A percentile compares a stretch with the other conserved stretches of the same genome.
Conservation (phyloP, 2,329 filamentous ascomycete genomes). For the Epichloe gansuensis region DNA sequence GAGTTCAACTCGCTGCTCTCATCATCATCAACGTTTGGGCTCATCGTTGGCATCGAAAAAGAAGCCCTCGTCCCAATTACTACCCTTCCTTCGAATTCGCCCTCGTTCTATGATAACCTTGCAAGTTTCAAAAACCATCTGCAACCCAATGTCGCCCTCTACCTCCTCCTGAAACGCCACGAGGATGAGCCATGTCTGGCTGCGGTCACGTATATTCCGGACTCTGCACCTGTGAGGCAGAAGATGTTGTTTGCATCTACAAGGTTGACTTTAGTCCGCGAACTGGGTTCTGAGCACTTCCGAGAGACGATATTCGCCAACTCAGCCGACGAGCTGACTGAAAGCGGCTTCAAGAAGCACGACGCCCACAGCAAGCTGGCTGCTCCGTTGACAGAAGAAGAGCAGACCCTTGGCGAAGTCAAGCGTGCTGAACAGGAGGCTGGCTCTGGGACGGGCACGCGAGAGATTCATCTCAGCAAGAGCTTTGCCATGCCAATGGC, state of each 20-base stretch:
- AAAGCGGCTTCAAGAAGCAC: constrained; percentile 58
- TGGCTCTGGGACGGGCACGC: constrained; percentile 50
- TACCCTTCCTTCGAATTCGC: constrained; percentile 38
- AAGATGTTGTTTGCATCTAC: constrained; percentile 82
- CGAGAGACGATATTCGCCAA: constrained; percentile 65
- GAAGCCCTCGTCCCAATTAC: constrained; percentile 55
- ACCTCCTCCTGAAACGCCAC: constrained; percentile 62
- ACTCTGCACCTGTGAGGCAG: constrained; percentile 65
- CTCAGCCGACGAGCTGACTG: constrained; percentile 54
- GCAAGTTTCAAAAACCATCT: constrained; percentile 49
- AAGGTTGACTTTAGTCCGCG: constrained; percentile 60
- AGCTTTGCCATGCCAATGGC: constrained; percentile 45
- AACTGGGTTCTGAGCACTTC: constrained; percentile 70
- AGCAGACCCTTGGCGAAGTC: constrained; percentile 57
- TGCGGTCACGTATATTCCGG: constrained; percentile 68
- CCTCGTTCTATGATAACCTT: constrained; percentile 54
- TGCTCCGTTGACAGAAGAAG: constrained; percentile 69
- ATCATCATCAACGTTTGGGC: constrained; percentile 49
- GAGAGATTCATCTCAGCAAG: constrained; percentile 48
- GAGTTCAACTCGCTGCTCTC: constrained; percentile 60
- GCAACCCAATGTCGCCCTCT: constrained; percentile 54
- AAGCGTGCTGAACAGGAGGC: constrained; percentile 66
- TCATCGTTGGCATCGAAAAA: constrained; percentile 57
- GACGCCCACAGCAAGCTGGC: constrained; percentile 52
- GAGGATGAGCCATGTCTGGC: constrained; percentile 46